Conservation (phyloP, 2,329 filamentous ascomycete species). For the Ceratocystis smalleyi region DNA sequence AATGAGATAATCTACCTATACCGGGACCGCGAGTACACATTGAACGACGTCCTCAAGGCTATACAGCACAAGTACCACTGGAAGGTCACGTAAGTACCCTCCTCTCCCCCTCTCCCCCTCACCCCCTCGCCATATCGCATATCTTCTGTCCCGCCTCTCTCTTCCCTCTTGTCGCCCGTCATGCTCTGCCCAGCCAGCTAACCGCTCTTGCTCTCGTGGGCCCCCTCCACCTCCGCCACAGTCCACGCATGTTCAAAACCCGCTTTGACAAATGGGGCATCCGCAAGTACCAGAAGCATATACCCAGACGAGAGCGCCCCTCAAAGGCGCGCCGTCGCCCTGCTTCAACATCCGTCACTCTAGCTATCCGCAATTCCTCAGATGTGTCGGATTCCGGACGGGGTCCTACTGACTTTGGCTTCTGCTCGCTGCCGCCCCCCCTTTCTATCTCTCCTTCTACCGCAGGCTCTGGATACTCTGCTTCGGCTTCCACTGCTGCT, state of each 20-base stretch:
- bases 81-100: conserved; percentile 16
- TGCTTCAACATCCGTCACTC: neutral
- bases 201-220: neutral
- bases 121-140: neutral
- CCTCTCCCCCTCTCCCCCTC: too few relatives aligned
- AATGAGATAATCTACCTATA: conserved; percentile 15
- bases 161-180: neutral
- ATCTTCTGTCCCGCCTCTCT: neutral
- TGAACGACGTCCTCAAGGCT: conserved; percentile 15
- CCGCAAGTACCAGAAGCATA: conserved; percentile 16
- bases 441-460: neutral
- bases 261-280: conserved; percentile 17
- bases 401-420: neutral
- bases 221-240: neutral
- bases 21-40: conserved; percentile 11
- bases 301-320: neutral
- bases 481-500: neutral
- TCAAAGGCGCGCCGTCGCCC: neutral
- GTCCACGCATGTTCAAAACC: conserved; percentile 16
- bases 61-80: conserved; percentile 14
- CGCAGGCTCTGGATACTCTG: neutral
- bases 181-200: neutral
- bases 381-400: neutral
- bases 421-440: neutral
- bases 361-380: neutral